Percentiles rank a stretch among this genome's conserved stretches.
These are phyloP conservation scores for Coniferiporia sulphurascens DNA, from an alignment of 1,284 basidiomycete genomes.

Conservation along the genomic window DNA sequence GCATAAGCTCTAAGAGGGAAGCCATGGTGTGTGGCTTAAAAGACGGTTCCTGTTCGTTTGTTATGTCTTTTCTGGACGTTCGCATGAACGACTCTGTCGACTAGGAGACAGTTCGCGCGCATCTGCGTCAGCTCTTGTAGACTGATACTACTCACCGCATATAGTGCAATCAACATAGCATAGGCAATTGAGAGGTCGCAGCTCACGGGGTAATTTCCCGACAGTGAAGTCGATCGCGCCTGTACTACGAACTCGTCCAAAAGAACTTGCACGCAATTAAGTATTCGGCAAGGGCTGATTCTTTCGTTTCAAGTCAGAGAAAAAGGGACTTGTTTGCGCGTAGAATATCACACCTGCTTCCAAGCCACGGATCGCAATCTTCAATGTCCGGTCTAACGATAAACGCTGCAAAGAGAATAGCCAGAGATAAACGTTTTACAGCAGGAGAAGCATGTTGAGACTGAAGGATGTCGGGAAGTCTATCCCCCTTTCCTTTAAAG, in stretches of 20 bases:
- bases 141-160: constrained; percentile 4
- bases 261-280: constrained; percentile 11
- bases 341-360: constrained; percentile 6
- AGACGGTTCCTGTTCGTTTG: background rate
- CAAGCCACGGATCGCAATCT: constrained; percentile 11
- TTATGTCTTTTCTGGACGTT: background rate
- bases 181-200: background rate
- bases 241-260: constrained; percentile 7
- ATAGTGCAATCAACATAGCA: constrained; percentile 13
- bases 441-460: constrained; percentile 51
- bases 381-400: constrained; percentile 45
- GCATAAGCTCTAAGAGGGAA: constrained; percentile 41
- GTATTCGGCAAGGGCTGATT: background rate
- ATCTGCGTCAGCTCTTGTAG: background rate
- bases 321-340: background rate
- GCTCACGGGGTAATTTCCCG: background rate
- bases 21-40: constrained; percentile 47
- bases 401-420: constrained; percentile 49
- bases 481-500: too few relatives aligned
- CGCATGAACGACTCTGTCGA: constrained; percentile 3
- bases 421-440: constrained; percentile 49
- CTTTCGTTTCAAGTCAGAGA: background rate
- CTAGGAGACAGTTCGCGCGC: background rate
- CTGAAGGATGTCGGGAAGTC: constrained; percentile 38
- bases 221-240: background rate